phyloP scores from a whole-genome alignment of 805 yeast species.

The Danielia reshetovae region DNA sequence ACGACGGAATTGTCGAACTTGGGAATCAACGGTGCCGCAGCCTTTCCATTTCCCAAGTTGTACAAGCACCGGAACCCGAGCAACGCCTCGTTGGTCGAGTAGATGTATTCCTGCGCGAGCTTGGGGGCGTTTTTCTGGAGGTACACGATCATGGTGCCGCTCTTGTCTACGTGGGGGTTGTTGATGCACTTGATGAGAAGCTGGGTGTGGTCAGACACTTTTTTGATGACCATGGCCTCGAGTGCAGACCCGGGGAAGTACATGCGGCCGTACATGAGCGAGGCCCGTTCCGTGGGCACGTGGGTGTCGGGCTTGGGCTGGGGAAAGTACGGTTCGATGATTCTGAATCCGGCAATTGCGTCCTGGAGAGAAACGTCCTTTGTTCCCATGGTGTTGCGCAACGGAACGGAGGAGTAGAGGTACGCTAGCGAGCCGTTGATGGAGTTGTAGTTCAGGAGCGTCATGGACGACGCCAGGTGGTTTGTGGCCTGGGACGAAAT shows the following conservation, averaged over 20 bases:
- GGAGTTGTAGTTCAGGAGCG: conserved; percentile 57
- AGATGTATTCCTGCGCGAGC: conserved; percentile 68
- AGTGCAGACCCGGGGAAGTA: conserved; percentile 81
- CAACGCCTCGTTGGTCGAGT: conserved; percentile 78
- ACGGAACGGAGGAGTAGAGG: conserved; percentile 61
- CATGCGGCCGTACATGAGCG: conserved; percentile 78
- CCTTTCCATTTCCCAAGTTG: conserved; percentile 44
- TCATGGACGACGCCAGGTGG: conserved; percentile 67
- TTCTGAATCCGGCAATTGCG: conserved; percentile 64
- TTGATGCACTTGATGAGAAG: conserved; percentile 71
- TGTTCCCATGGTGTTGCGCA: conserved; percentile 50
- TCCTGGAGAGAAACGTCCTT: conserved; percentile 55
- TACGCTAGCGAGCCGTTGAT: conserved; percentile 84
- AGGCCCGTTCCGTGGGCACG: conserved; percentile 8
- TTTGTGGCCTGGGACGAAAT: conserved; percentile 68
- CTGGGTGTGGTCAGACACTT: conserved; percentile 58
- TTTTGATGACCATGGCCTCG: conserved; percentile 80
- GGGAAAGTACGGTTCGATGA: conserved; percentile 43
- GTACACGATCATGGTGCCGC: conserved; percentile 60
- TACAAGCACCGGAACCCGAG: conserved; percentile 78
- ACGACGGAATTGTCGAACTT: conserved; percentile 59
- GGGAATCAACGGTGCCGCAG: conserved; percentile 19
- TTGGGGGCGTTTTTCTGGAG: conserved; percentile 64
- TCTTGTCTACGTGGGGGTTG: conserved; percentile 51
- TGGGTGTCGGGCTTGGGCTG: conserved; percentile 1